Conservation (phyloP, 2,329 filamentous ascomycete genomes). For the Trichoderma simmonsii region DNA sequence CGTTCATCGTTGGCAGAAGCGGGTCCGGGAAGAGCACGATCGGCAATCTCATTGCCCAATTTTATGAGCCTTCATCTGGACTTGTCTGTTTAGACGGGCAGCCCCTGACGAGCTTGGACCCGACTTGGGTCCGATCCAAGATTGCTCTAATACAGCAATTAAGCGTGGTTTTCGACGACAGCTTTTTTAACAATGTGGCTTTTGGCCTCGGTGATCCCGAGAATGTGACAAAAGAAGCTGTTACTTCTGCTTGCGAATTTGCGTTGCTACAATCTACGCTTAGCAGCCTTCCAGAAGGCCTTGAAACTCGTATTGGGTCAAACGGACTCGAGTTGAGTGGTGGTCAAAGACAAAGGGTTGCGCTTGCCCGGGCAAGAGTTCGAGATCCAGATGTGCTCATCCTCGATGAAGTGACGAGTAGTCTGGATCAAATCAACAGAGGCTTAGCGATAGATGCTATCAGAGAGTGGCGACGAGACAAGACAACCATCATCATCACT, state of each 20-base stretch:
- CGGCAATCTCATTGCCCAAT: constrained; percentile 72
- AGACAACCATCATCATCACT: constrained; percentile 90
- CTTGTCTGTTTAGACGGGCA: constrained; percentile 66
- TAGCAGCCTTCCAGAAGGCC: constrained; percentile 61
- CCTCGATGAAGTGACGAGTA: constrained; percentile 85
- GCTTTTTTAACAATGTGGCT: constrained; percentile 72
- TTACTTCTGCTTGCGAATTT: constrained; percentile 61
- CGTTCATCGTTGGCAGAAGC: constrained; percentile 79
- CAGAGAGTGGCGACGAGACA: constrained; percentile 70
- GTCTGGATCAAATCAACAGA: constrained; percentile 72
- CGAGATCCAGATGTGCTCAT: constrained; percentile 78
- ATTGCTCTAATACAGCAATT: constrained; percentile 80
- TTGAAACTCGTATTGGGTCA: constrained; percentile 68
- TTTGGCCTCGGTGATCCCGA: constrained; percentile 59
- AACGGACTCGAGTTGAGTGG: constrained; percentile 74
- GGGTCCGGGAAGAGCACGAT: constrained; percentile 93
- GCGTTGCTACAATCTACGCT: constrained; percentile 69
- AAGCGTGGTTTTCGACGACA: constrained; percentile 77
- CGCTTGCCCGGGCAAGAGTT: constrained; percentile 73
- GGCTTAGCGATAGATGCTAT: constrained; percentile 70
- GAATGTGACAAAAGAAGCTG: constrained; percentile 48
- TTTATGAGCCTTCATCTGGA: constrained; percentile 68
- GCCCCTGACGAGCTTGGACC: constrained; percentile 59
- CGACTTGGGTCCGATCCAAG: constrained; percentile 71
- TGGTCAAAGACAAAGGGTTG: constrained; percentile 79